Conservation (phyloP, 805 yeast genomes). For the Blastobotrys mokoenaii region DNA sequence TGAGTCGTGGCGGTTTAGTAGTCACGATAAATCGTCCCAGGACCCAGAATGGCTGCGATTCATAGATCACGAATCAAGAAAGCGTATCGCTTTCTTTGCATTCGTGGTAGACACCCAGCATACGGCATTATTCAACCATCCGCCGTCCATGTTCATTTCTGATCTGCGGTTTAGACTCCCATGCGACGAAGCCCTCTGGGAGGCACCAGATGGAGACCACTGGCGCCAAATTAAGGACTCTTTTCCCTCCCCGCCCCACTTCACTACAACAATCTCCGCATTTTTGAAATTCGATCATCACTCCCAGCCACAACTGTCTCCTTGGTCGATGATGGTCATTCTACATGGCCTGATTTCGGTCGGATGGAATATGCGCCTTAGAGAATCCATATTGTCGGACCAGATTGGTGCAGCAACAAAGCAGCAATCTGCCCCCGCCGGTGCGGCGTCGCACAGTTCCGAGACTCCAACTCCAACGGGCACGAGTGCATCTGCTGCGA, state of each 20-base stretch:
- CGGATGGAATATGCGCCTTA: constrained; percentile 16
- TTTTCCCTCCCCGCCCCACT: constrained; percentile 15
- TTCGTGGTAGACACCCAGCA: constrained; percentile 75
- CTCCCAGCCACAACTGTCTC: constrained; percentile 13
- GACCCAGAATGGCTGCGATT: constrained; percentile 15
- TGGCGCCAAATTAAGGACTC: constrained; percentile 10
- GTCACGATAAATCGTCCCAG: not conserved
- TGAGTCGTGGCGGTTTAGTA: constrained; percentile 2
- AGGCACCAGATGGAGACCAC: constrained; percentile 21
- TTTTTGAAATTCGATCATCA: constrained; percentile 14
- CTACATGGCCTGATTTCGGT: constrained; percentile 20
- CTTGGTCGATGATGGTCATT: constrained; percentile 23
- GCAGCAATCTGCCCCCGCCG: not conserved
- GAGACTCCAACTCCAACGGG: constrained; percentile 2
- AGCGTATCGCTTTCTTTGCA: constrained; percentile 71
- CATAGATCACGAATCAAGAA: constrained; percentile 48
- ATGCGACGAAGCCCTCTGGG: constrained; percentile 58
- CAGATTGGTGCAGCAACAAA: constrained; percentile 1
- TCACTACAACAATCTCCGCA: constrained; percentile 12
- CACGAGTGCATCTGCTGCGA: not conserved
- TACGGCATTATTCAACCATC: constrained; percentile 71
- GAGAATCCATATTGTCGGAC: constrained; percentile 12
- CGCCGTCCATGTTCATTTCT: constrained; percentile 47
- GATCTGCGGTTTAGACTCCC: constrained; percentile 54
- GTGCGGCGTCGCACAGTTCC: not conserved